Conservation (phyloP, 2,329 filamentous ascomycete species). For the Pseudophaeomoniella oleicola region DNA sequence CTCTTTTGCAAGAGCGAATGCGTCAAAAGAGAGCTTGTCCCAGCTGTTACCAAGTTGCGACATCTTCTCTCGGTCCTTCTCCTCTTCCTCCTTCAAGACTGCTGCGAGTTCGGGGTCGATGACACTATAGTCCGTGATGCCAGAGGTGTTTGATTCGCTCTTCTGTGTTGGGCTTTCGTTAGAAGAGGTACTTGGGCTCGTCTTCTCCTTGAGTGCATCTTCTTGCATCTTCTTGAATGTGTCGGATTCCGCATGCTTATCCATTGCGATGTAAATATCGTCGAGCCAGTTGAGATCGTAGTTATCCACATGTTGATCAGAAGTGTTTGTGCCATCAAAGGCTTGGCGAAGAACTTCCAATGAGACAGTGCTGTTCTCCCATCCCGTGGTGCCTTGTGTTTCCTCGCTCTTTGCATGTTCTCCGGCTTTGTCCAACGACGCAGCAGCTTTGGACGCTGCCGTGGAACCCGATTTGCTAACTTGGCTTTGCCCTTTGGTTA, state of each 20-base stretch:
- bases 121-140: neutral
- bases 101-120: neutral
- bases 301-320: constrained; percentile 19
- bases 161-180: constrained; percentile 1
- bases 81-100: constrained; percentile 1
- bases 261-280: constrained; percentile 16
- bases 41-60: neutral
- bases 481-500: neutral
- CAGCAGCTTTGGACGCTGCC: constrained; percentile 2
- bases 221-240: neutral
- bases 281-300: constrained; percentile 18
- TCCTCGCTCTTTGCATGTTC: constrained; percentile 16
- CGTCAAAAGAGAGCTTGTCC: constrained; percentile 1
- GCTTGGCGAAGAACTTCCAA: constrained; percentile 1
- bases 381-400: constrained; percentile 1
- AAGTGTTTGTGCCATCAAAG: constrained; percentile 5
- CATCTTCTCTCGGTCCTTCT: constrained; percentile 1
- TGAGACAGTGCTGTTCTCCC: constrained; percentile 4
- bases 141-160: neutral
- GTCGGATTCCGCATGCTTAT: neutral
- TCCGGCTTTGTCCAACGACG: constrained; percentile 13
- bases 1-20: neutral
- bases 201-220: neutral
- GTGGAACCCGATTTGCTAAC: constrained; percentile 1
- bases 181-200: neutral